Conservation (phyloP, 805 yeast genomes). For the Candida pseudofarinosa region DNA sequence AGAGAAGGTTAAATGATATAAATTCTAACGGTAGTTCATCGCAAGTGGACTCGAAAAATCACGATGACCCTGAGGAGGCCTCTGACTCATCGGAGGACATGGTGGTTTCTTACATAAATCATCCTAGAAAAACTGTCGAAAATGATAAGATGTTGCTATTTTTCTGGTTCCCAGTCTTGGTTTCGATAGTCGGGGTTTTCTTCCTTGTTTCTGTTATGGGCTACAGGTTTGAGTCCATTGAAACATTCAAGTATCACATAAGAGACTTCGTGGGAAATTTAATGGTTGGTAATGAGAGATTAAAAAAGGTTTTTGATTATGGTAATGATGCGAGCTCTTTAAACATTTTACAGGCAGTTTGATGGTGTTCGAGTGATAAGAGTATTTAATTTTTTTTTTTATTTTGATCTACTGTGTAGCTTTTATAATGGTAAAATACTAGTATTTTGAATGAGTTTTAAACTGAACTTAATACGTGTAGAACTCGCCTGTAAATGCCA, state of each 20-base stretch:
- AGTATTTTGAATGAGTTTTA: too few species aligned
- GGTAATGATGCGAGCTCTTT: constrained; percentile 6
- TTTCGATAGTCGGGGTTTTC: constrained; percentile 51
- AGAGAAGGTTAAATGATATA: constrained; percentile 25
- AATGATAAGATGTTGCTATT: constrained; percentile 83
- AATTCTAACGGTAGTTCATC: constrained; percentile 3
- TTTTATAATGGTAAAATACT: too few species aligned
- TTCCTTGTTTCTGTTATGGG: constrained; percentile 41
- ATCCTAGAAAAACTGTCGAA: constrained; percentile 45
- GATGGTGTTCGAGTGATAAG: neutral
- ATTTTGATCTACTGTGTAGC: too few species aligned
- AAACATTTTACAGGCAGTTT: constrained; percentile 4
- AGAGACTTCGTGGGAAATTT: constrained; percentile 37
- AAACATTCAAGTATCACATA: constrained; percentile 27
- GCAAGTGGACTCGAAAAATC: constrained; percentile 8
- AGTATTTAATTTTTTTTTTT: too few species aligned
- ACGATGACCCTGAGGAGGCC: constrained; percentile 29
- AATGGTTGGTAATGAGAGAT: constrained; percentile 42
- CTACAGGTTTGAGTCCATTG: constrained; percentile 33
- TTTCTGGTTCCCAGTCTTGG: constrained; percentile 83
- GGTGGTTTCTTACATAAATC: constrained; percentile 39
- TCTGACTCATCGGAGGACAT: constrained; percentile 43
- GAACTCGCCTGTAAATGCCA: too few species aligned
- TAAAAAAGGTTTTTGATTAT: constrained; percentile 31
- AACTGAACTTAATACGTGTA: too few species aligned